Percentiles rank a stretch among this genome's conserved stretches.
Conservation (phyloP, 225 moss, liverwort and hornwort genomes). For the Sphagnum tenellum region DNA sequence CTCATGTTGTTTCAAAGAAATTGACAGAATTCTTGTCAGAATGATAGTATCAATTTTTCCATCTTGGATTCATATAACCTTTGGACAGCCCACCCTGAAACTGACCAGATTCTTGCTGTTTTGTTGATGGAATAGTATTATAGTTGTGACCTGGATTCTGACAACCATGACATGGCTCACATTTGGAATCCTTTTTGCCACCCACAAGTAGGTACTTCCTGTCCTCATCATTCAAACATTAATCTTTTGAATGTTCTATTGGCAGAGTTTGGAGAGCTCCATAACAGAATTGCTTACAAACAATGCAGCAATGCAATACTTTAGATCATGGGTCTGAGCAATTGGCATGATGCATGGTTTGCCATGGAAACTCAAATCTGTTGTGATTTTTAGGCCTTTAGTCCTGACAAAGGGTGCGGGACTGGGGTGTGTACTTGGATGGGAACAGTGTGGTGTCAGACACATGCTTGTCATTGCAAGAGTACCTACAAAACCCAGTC, state of each 20-base stretch:
- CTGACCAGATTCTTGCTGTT: not conserved
- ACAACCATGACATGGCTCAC: conserved; percentile 40
- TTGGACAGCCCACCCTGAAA: too few species aligned
- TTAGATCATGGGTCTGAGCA: not conserved
- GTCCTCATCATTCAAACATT: too few species aligned
- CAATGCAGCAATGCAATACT: too few species aligned
- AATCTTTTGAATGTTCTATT: too few species aligned
- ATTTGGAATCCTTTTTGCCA: conserved; percentile 39
- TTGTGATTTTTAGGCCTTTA: not conserved
- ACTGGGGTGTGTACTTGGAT: not conserved
- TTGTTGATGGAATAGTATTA: conserved; percentile 23
- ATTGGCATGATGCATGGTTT: not conserved
- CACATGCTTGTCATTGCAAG: conserved; percentile 34
- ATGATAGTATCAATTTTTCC: too few species aligned
- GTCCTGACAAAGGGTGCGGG: not conserved
- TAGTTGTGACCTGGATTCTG: conserved; percentile 44
- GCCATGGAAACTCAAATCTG: not conserved
- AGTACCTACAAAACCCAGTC: conserved; percentile 28
- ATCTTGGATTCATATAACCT: too few species aligned
- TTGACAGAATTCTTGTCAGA: not conserved
- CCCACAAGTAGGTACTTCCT: conserved; percentile 27
- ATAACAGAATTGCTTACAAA: too few species aligned
- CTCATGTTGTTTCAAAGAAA: too few species aligned
- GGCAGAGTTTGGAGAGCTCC: too few species aligned
- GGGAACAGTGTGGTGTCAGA: conserved; percentile 42